phyloP scores from a whole-genome alignment of 1,139 yeast genomes.

The Hanseniaspora sp. region DNA sequence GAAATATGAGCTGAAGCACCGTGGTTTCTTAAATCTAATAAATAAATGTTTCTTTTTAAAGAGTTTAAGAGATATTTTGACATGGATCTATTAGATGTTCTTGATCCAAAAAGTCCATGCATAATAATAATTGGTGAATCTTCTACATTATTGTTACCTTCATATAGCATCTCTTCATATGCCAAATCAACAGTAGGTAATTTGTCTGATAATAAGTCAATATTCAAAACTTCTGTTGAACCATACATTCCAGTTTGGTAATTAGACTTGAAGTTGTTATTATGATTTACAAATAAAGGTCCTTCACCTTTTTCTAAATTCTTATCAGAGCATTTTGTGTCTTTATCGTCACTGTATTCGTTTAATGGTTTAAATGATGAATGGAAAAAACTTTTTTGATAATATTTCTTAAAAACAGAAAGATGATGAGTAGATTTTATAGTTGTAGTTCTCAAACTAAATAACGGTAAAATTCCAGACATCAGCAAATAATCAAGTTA shows the following conservation, averaged over 20 bases:
- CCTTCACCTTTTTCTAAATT: slow-evolving; percentile 18
- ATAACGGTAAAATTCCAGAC: background rate
- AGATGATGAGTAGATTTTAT: too few relatives aligned
- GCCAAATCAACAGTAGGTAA: slow-evolving; percentile 38
- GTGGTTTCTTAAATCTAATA: slow-evolving; percentile 79
- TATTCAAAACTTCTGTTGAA: slow-evolving; percentile 22
- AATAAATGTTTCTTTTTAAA: slow-evolving; percentile 43
- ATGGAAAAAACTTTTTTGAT: background rate
- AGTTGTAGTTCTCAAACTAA: background rate
- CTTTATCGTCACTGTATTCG: slow-evolving; percentile 13
- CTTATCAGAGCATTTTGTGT: slow-evolving; percentile 16
- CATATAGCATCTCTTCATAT: slow-evolving; percentile 33
- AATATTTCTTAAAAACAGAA: background rate
- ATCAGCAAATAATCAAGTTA: background rate
- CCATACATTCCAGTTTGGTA: slow-evolving; percentile 21
- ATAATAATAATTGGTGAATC: slow-evolving; percentile 56
- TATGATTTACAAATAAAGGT: slow-evolving; percentile 23
- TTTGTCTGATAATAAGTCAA: slow-evolving; percentile 24
- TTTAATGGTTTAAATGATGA: background rate
- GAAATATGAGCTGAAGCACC: slow-evolving; percentile 73
- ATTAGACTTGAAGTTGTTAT: slow-evolving; percentile 21
- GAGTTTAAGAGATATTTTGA: slow-evolving; percentile 38
- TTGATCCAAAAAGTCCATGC: slow-evolving; percentile 86
- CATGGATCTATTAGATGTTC: slow-evolving; percentile 64
- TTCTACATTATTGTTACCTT: slow-evolving; percentile 18